phyloP scores from a whole-genome alignment of 2,329 filamentous ascomycete genomes.

The Cercospora sesami region DNA sequence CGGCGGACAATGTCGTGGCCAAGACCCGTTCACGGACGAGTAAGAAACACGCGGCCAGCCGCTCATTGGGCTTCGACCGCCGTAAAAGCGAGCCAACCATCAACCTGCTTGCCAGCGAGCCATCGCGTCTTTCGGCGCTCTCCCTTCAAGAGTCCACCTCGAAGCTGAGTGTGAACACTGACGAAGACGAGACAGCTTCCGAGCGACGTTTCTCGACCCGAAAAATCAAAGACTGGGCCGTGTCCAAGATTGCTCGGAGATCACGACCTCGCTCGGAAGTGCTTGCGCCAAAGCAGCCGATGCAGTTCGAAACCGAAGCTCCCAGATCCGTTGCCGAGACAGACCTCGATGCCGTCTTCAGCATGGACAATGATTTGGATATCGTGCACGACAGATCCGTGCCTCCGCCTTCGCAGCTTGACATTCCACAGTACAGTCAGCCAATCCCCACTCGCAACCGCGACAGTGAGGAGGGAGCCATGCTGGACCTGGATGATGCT shows the following conservation, averaged over 20 bases:
- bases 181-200: slow-evolving; percentile 12
- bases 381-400: slow-evolving; percentile 11
- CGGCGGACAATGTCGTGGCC: slow-evolving; percentile 4
- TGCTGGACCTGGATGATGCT: slow-evolving; percentile 93
- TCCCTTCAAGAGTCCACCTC: slow-evolving; percentile 36
- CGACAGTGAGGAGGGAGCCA: slow-evolving; percentile 63
- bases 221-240: slow-evolving; percentile 71
- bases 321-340: slow-evolving; percentile 32
- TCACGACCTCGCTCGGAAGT: slow-evolving; percentile 20
- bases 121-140: slow-evolving; percentile 35
- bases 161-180: neutral
- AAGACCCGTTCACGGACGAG: slow-evolving; percentile 44
- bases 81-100: slow-evolving; percentile 44
- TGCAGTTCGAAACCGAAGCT: slow-evolving; percentile 13
- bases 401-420: slow-evolving; percentile 4
- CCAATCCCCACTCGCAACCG: slow-evolving; percentile 18
- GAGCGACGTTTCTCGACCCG: slow-evolving; percentile 49
- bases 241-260: slow-evolving; percentile 53
- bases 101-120: slow-evolving; percentile 27
- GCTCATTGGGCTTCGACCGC: slow-evolving; percentile 63
- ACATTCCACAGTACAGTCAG: slow-evolving; percentile 15
- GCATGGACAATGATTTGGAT: slow-evolving; percentile 21
- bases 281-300: slow-evolving; percentile 3
- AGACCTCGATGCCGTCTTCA: slow-evolving; percentile 38
- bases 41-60: slow-evolving; percentile 63